These are phyloP conservation scores for Rusavskia elegans DNA, from an alignment of 495 filamentous ascomycete species.

Conservation along the genomic window DNA sequence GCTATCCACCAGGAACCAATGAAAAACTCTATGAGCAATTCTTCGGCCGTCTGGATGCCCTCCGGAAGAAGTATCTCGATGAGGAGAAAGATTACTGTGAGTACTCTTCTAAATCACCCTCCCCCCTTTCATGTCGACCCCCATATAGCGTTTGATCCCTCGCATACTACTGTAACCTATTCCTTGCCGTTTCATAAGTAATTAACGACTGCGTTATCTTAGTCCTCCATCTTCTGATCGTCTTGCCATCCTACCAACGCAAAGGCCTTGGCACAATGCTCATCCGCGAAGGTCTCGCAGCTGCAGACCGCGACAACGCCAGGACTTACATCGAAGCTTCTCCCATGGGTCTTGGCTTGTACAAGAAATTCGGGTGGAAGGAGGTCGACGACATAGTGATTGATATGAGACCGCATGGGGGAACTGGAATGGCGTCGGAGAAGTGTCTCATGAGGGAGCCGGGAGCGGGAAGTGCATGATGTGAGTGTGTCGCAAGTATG, in stretches of 20 bases:
- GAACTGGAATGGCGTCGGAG: neutral
- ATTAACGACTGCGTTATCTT: neutral
- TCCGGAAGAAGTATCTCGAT: constrained; percentile 5
- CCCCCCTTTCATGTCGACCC: neutral
- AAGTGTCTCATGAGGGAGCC: constrained; percentile 7
- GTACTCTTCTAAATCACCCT: neutral
- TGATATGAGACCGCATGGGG: constrained; percentile 18
- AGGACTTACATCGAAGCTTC: constrained; percentile 39
- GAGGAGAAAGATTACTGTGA: constrained; percentile 6
- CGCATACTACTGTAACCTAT: too few species aligned
- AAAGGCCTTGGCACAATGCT: constrained; percentile 32
- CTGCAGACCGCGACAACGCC: constrained; percentile 30
- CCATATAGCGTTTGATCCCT: too few species aligned
- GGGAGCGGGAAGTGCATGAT: neutral
- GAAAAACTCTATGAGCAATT: constrained; percentile 2
- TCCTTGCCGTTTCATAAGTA: neutral
- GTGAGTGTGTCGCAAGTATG: too few species aligned
- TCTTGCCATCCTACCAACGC: constrained; percentile 28
- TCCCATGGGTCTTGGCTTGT: constrained; percentile 33
- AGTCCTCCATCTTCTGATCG: constrained; percentile 27
- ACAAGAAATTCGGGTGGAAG: constrained; percentile 36
- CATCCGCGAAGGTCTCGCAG: constrained; percentile 30
- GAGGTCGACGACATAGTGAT: constrained; percentile 22
- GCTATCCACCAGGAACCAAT: constrained; percentile 4
- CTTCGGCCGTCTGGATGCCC: constrained; percentile 3